Conservation (phyloP, 768 basidiomycete genomes). For the Kwoniella dendrophila region DNA sequence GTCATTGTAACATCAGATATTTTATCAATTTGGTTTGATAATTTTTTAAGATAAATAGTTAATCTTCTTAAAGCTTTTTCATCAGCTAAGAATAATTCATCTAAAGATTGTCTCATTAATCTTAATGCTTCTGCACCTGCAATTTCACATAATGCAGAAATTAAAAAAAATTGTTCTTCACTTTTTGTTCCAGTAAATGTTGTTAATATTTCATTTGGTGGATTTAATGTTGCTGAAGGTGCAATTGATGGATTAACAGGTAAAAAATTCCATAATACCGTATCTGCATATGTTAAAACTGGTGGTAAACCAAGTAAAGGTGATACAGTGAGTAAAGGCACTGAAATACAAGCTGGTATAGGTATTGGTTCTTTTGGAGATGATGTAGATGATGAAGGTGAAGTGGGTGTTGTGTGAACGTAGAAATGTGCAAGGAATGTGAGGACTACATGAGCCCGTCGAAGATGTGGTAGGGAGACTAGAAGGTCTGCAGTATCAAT, state of each 20-base stretch:
- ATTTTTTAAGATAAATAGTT: conserved; percentile 66
- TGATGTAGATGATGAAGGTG: conserved; percentile 28
- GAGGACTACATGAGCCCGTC: conserved; percentile 85
- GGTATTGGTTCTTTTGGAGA: conserved; percentile 58
- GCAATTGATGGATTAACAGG: conserved; percentile 35
- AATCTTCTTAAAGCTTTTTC: conserved; percentile 68
- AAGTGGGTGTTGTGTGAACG: conserved; percentile 62
- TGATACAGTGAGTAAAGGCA: conserved; percentile 75
- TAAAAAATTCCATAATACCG: conserved; percentile 77
- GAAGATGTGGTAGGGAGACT: conserved; percentile 65
- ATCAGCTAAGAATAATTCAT: conserved; percentile 83
- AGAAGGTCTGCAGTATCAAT: conserved; percentile 64
- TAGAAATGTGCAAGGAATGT: conserved; percentile 89
- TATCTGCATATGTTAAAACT: conserved; percentile 85
- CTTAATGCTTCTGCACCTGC: conserved; percentile 80
- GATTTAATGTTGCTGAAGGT: conserved; percentile 58
- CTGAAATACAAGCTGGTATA: conserved; percentile 70
- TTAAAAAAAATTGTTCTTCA: conserved; percentile 84
- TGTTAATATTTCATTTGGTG: conserved; percentile 58
- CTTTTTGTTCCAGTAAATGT: conserved; percentile 75
- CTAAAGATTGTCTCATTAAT: conserved; percentile 80
- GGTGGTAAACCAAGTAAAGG: conserved; percentile 77
- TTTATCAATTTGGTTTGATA: conserved; percentile 68
- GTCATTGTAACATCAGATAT: conserved; percentile 65
- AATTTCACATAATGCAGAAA: conserved; percentile 82